Evolutionary conservation across 1,139 yeast species (phyloP).

Genomic region (Debaryomycetaceae sp.): DNA sequence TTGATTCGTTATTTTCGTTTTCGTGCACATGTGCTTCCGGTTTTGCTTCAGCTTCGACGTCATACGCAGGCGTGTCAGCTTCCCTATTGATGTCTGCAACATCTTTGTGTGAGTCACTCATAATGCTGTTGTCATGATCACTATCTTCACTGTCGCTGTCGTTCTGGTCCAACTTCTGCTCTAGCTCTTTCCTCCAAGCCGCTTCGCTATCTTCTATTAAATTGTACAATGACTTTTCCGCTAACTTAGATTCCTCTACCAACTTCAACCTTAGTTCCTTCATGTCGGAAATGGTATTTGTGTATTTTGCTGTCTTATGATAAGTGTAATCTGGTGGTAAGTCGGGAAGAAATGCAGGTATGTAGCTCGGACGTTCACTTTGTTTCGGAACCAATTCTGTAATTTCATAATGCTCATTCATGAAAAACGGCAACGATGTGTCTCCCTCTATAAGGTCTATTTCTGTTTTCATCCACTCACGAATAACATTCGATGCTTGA

Average conservation of each 20-base stretch:
- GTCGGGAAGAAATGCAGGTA: conserved; percentile 77
- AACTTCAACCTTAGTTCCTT: conserved; percentile 64
- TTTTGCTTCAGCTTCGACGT: conserved; percentile 9
- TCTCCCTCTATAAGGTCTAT: conserved; percentile 17
- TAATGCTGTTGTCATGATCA: conserved; percentile 19
- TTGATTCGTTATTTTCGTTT: conserved; percentile 3
- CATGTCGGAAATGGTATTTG: conserved; percentile 67
- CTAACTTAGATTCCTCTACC: conserved; percentile 75
- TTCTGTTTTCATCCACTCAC: conserved; percentile 2
- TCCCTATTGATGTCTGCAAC: conserved; percentile 11
- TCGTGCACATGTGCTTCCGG: conserved; percentile 7
- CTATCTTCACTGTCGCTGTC: conserved; percentile 15
- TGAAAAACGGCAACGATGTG: conserved; percentile 39
- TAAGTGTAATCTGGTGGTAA: conserved; percentile 94
- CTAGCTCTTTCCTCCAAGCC: conserved; percentile 29
- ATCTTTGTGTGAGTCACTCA: conserved; percentile 18
- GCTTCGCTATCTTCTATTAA: conserved; percentile 46
- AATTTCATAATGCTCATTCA: conserved; percentile 48
- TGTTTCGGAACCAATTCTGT: conserved; percentile 55
- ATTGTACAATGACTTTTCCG: conserved; percentile 71
- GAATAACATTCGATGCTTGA: conserved; percentile 5
- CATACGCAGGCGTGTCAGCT: conserved; percentile 15
- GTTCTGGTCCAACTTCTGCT: conserved; percentile 15
- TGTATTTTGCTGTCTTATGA: conserved; percentile 67
- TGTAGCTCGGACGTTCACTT: conserved; percentile 46